phyloP scores from a whole-genome alignment of 2,329 filamentous ascomycete species.

The Trichoderma simmonsii region DNA sequence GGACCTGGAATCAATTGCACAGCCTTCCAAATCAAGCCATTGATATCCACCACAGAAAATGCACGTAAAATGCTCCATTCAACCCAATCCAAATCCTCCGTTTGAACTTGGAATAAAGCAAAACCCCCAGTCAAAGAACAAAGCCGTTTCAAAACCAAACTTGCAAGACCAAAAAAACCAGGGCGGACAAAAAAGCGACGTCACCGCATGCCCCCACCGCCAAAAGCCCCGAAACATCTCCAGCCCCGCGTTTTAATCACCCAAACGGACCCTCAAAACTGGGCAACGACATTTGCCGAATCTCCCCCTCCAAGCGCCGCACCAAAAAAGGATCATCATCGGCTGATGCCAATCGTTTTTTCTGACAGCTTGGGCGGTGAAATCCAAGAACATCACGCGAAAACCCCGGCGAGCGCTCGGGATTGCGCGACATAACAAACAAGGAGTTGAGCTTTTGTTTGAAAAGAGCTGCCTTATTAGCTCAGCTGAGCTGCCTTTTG shows the following conservation, averaged over 20 bases:
- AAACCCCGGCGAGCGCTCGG: neutral
- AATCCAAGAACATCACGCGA: neutral
- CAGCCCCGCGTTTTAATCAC: constrained; percentile 10
- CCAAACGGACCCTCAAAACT: neutral
- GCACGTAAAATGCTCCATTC: neutral
- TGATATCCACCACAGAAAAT: neutral
- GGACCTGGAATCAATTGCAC: neutral
- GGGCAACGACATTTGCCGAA: neutral
- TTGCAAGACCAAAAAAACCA: neutral
- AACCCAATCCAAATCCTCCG: neutral
- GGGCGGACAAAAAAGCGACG: neutral
- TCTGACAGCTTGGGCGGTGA: neutral
- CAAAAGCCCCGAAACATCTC: neutral
- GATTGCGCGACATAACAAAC: neutral
- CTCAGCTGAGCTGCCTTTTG: constrained; percentile 1
- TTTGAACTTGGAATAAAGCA: neutral
- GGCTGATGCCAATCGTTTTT: neutral
- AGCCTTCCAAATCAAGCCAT: constrained; percentile 2
- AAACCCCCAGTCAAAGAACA: neutral
- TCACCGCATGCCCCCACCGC: neutral
- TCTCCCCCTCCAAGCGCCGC: neutral
- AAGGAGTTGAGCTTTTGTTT: neutral
- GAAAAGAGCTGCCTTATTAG: neutral
- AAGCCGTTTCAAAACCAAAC: neutral
- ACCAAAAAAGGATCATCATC: neutral